These are phyloP conservation scores for Nicotiana paniculata DNA, from an alignment of 257 asterid species.

Conservation along the genomic window DNA sequence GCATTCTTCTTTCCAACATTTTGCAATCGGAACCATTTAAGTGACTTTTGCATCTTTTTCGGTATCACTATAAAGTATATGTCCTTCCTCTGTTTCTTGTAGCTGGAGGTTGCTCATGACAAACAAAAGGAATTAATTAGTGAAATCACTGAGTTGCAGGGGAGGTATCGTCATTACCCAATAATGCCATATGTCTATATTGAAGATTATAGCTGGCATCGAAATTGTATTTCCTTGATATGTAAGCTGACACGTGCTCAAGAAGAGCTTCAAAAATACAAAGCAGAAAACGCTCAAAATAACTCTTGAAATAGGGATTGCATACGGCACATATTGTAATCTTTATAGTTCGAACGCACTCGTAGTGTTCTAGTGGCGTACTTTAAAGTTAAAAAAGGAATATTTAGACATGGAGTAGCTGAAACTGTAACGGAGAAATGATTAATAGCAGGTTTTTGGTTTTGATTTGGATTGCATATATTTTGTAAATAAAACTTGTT, in stretches of 20 bases:
- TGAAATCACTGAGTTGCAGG: slow-evolving; percentile 64
- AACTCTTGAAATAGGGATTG: slow-evolving; percentile 15
- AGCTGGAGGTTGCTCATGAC: slow-evolving; percentile 81
- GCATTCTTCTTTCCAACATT: not conserved
- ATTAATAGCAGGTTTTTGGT: not conserved
- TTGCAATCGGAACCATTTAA: not conserved
- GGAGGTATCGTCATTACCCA: slow-evolving; percentile 39
- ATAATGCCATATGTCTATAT: not conserved
- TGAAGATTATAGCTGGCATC: not conserved
- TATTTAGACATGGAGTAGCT: slow-evolving; percentile 9
- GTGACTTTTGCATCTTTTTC: not conserved
- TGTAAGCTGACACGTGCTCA: slow-evolving; percentile 41
- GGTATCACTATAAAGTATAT: not conserved
- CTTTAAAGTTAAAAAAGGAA: not conserved
- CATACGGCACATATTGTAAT: not conserved
- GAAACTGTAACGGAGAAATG: not conserved
- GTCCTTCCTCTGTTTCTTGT: slow-evolving; percentile 9
- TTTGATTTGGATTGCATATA: not conserved
- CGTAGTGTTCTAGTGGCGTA: not conserved
- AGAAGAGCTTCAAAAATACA: slow-evolving; percentile 65
- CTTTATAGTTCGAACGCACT: not conserved
- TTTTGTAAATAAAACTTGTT: no score
- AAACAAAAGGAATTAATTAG: slow-evolving; percentile 68
- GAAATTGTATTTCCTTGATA: not conserved
- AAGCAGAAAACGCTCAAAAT: slow-evolving; percentile 43